Percentiles rank a stretch among this genome's conserved stretches.
These are phyloP conservation scores for Aspergillus caelatus DNA, from an alignment of 2,329 filamentous ascomycete genomes.

Conservation along the genomic window DNA sequence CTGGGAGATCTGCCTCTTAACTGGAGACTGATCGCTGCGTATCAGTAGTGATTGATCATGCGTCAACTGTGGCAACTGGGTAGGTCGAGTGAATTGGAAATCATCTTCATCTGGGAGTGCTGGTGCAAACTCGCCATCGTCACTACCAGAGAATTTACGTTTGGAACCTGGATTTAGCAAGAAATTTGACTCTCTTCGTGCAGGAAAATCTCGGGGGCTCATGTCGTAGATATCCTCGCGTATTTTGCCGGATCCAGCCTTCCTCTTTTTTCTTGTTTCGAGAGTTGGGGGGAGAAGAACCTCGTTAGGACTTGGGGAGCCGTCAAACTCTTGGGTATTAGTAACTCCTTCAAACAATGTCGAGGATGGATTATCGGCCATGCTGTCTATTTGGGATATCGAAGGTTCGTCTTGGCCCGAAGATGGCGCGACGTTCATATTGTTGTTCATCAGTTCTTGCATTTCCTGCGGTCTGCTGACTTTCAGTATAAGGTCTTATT, in stretches of 20 bases:
- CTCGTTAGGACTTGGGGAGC: constrained; percentile 19
- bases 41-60: constrained; percentile 12
- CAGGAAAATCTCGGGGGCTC: background rate
- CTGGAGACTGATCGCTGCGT: constrained; percentile 16
- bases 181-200: constrained; percentile 10
- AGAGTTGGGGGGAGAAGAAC: constrained; percentile 32
- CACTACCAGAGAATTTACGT: constrained; percentile 59
- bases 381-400: constrained; percentile 45
- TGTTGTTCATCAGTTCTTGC: constrained; percentile 29
- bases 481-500: constrained; percentile 6
- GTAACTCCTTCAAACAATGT: constrained; percentile 1
- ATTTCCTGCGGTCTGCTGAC: constrained; percentile 39
- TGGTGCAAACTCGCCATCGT: constrained; percentile 44
- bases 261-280: constrained; percentile 36
- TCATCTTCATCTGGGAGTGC: constrained; percentile 30
- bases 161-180: constrained; percentile 55
- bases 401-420: constrained; percentile 50
- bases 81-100: constrained; percentile 38
- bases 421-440: constrained; percentile 29
- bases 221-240: background rate
- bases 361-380: constrained; percentile 32
- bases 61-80: constrained; percentile 21
- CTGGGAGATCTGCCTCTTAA: constrained; percentile 19
- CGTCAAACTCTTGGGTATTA: constrained; percentile 9
- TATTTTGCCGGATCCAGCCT: background rate